These are phyloP conservation scores for Symbiodinium natans DNA, from an alignment of 73 alveolate species.

Conservation along the genomic window DNA sequence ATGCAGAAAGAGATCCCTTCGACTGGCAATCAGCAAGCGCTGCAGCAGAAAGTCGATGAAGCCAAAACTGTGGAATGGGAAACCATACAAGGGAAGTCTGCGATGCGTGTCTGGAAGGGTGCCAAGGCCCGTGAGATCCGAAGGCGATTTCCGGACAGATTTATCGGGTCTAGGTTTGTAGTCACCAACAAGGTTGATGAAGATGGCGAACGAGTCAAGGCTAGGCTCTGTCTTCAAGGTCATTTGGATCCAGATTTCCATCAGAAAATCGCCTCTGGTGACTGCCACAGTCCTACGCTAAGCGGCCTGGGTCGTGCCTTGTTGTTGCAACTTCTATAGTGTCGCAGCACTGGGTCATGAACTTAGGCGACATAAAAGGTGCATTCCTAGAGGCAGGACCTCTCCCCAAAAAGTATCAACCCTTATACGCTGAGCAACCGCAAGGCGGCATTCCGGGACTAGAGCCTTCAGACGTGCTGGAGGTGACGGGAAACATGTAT, in stretches of 20 bases:
- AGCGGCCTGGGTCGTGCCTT: neutral
- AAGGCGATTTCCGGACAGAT: neutral
- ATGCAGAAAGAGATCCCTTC: neutral
- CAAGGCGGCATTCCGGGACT: conserved; percentile 26
- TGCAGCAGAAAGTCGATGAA: neutral
- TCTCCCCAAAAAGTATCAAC: neutral
- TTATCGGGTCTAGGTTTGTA: conserved; percentile 13
- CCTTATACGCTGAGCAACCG: conserved; percentile 31
- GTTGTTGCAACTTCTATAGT: neutral
- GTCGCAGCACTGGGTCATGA: neutral
- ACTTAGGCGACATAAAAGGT: conserved; percentile 5
- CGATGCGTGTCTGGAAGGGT: neutral
- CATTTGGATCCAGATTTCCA: conserved; percentile 8
- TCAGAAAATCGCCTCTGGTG: neutral
- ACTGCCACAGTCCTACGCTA: conserved; percentile 33
- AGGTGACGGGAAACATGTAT: conserved; percentile 20
- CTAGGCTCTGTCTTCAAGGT: conserved; percentile 35
- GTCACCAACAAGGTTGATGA: conserved; percentile 15
- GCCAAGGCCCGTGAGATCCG: neutral
- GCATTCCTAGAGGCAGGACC: conserved; percentile 55
- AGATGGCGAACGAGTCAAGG: neutral
- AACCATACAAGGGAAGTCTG: neutral
- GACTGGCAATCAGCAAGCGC: neutral
- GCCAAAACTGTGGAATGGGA: neutral
- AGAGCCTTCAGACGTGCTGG: neutral